Evolutionary conservation across 495 filamentous ascomycete species (phyloP).

Genomic region (Aspergillus kassunensis): DNA sequence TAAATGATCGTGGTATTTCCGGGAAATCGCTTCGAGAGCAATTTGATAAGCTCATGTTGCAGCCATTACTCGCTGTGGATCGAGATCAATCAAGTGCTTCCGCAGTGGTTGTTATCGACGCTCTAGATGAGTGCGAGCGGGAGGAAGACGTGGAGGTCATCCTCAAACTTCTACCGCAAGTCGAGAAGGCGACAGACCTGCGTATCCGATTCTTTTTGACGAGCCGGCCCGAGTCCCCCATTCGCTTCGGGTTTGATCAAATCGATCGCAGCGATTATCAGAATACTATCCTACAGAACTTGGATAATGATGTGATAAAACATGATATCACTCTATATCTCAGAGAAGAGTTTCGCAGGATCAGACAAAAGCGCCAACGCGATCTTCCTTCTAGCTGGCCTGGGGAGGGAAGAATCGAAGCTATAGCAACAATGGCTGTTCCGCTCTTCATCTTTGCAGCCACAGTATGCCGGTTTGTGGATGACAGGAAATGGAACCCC

Average conservation of each 20-base stretch:
- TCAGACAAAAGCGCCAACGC: neutral
- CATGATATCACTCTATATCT: constrained; percentile 26
- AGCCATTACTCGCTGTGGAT: constrained; percentile 25
- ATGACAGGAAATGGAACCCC: constrained; percentile 13
- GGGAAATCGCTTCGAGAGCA: constrained; percentile 36
- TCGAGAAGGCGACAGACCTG: constrained; percentile 1
- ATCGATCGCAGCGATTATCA: constrained; percentile 9
- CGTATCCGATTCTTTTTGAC: constrained; percentile 27
- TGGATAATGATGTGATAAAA: constrained; percentile 10
- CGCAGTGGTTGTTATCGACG: constrained; percentile 42
- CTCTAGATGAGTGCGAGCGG: constrained; percentile 47
- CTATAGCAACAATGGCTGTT: constrained; percentile 13
- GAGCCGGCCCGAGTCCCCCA: constrained; percentile 42
- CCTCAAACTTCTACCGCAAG: constrained; percentile 26
- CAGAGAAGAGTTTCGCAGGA: neutral
- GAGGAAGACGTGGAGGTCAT: constrained; percentile 33
- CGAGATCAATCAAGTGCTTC: neutral
- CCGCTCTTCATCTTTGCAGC: constrained; percentile 31
- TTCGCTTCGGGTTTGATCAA: constrained; percentile 26
- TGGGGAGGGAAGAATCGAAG: constrained; percentile 10
- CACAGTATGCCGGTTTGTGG: constrained; percentile 24
- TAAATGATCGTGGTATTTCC: constrained; percentile 25
- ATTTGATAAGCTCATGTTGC: constrained; percentile 44
- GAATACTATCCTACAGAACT: constrained; percentile 19
- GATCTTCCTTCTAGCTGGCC: constrained; percentile 33